These are phyloP conservation scores for Ilyonectria mors-panacis DNA, from an alignment of 2,329 filamentous ascomycete species.

Conservation along the genomic window DNA sequence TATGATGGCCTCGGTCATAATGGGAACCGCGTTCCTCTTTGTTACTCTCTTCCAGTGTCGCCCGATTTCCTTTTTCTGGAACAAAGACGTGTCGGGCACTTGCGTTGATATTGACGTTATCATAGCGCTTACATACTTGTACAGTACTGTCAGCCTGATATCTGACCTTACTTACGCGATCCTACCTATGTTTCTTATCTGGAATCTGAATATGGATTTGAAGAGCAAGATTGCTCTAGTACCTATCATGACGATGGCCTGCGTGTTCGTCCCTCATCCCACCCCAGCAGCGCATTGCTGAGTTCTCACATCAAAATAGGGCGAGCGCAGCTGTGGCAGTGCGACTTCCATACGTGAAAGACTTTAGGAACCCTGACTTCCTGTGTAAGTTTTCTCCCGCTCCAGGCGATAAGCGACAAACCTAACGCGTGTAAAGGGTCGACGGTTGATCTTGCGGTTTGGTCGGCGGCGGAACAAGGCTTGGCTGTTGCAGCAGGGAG, in stretches of 20 bases:
- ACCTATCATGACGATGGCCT: slow-evolving; percentile 69
- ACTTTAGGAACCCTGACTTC: slow-evolving; percentile 59
- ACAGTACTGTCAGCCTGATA: slow-evolving; percentile 64
- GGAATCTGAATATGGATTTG: slow-evolving; percentile 67
- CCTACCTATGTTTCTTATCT: slow-evolving; percentile 68
- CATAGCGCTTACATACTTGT: slow-evolving; percentile 66
- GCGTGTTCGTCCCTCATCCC: slow-evolving; percentile 55
- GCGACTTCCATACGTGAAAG: slow-evolving; percentile 57
- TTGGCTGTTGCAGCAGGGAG: slow-evolving; percentile 65
- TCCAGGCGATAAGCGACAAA: neutral
- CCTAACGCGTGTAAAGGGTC: slow-evolving; percentile 46
- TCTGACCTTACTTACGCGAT: slow-evolving; percentile 68
- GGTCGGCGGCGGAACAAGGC: slow-evolving; percentile 63
- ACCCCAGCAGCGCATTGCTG: too few species aligned
- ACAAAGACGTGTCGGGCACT: slow-evolving; percentile 50
- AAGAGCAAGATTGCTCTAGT: slow-evolving; percentile 67
- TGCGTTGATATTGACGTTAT: slow-evolving; percentile 62
- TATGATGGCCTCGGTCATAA: slow-evolving; percentile 54
- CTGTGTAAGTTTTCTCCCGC: slow-evolving; percentile 53
- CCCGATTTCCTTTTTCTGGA: slow-evolving; percentile 59
- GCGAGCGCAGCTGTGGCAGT: slow-evolving; percentile 62
- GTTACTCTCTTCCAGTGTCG: slow-evolving; percentile 58
- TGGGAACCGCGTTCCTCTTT: slow-evolving; percentile 59
- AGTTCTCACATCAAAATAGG: slow-evolving; percentile 46
- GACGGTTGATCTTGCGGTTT: slow-evolving; percentile 62